A percentile compares a stretch with the other conserved stretches of the same genome.
phyloP scores from a whole-genome alignment of 108 stramenopile genomes.

The Stephanodiscus triporus region DNA sequence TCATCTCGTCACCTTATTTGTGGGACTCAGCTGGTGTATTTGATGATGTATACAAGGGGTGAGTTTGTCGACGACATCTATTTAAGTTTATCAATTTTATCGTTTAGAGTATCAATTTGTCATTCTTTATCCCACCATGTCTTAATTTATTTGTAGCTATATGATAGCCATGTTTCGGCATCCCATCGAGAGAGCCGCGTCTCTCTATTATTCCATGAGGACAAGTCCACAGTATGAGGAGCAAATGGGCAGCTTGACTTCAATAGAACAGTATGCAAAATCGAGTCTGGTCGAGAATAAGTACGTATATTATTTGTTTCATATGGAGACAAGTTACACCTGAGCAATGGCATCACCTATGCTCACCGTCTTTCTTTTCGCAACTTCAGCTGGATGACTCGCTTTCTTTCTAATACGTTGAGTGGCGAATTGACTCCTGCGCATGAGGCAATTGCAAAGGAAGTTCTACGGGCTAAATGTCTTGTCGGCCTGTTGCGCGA shows the following conservation, averaged over 20 bases:
- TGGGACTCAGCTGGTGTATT: slow-evolving; percentile 43
- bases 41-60: slow-evolving; percentile 37
- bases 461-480: slow-evolving; percentile 44
- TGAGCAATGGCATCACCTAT: background rate
- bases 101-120: too few relatives aligned
- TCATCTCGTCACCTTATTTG: slow-evolving; percentile 41
- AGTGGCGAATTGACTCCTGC: slow-evolving; percentile 31
- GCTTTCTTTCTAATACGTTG: slow-evolving; percentile 43
- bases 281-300: slow-evolving; percentile 52
- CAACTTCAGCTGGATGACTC: slow-evolving; percentile 48
- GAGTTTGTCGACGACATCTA: too few relatives aligned
- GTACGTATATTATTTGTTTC: background rate
- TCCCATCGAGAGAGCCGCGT: slow-evolving; percentile 52
- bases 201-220: slow-evolving; percentile 43
- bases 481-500: slow-evolving; percentile 46
- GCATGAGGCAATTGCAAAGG: slow-evolving; percentile 54
- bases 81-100: too few relatives aligned
- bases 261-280: slow-evolving; percentile 49
- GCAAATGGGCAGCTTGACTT: slow-evolving; percentile 15
- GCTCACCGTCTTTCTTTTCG: background rate
- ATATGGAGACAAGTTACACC: background rate
- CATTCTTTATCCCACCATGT: too few relatives aligned
- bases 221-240: slow-evolving; percentile 21
- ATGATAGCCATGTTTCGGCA: slow-evolving; percentile 51
- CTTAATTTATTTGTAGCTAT: background rate